phyloP scores from a whole-genome alignment of 352 stramenopile genomes.

The Globisporangium uncinulatum region DNA sequence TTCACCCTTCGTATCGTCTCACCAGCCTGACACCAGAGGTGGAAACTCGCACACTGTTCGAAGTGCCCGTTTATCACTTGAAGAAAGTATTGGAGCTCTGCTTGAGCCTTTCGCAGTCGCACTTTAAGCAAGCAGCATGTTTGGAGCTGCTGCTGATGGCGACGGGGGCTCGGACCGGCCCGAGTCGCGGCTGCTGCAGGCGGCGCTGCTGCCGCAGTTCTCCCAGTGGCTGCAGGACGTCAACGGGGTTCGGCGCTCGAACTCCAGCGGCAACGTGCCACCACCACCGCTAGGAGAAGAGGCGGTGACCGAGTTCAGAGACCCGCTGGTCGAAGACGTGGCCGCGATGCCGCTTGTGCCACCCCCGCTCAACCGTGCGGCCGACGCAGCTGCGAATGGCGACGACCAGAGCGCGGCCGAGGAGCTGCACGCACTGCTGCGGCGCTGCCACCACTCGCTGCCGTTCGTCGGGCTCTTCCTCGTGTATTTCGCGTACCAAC shows the following conservation, averaged over 20 bases:
- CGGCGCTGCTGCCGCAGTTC: conserved; percentile 16
- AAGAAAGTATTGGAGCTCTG: no score
- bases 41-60: no score
- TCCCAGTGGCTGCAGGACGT: conserved; percentile 24
- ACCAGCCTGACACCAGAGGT: no score
- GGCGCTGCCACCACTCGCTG: conserved; percentile 65
- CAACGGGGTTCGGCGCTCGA: conserved; percentile 7
- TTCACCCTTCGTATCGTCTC: no score
- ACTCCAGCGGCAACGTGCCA: neutral
- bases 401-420: conserved; percentile 52
- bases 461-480: conserved; percentile 68
- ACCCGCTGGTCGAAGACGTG: neutral
- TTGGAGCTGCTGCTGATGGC: neutral
- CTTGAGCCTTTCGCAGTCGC: no score
- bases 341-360: neutral
- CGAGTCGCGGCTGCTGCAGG: conserved; percentile 13
- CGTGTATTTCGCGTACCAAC: conserved; percentile 77
- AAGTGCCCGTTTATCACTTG: no score
- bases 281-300: neutral
- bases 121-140: neutral
- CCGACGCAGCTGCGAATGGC: conserved; percentile 15
- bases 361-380: neutral
- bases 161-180: neutral
- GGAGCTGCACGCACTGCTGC: conserved; percentile 57
- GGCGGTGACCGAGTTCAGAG: neutral